These are phyloP conservation scores for Dothistroma septosporum DNA, from an alignment of 2,329 filamentous ascomycete species.

Conservation along the genomic window DNA sequence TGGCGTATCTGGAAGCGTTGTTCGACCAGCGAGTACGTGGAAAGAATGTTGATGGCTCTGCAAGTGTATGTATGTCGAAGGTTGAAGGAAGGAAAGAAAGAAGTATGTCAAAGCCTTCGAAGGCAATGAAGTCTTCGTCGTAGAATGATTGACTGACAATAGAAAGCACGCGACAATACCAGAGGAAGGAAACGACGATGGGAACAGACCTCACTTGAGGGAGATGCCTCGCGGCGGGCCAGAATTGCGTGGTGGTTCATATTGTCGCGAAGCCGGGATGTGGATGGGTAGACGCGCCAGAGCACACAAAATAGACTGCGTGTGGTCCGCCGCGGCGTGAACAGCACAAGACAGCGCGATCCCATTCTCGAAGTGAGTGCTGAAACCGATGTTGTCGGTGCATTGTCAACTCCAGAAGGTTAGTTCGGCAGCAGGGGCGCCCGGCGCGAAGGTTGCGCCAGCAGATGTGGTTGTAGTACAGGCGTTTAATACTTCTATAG, in stretches of 20 bases:
- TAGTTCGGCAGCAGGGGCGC: slow-evolving; percentile 4
- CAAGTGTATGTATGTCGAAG: neutral
- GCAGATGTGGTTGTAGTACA: neutral
- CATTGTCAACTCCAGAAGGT: slow-evolving; percentile 6
- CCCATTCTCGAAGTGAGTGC: slow-evolving; percentile 7
- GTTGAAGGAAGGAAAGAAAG: slow-evolving; percentile 19
- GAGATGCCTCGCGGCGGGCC: slow-evolving; percentile 9
- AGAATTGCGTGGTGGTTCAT: slow-evolving; percentile 18
- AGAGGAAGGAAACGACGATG: slow-evolving; percentile 19
- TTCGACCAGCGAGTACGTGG: slow-evolving; percentile 23
- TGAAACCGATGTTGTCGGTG: slow-evolving; percentile 19
- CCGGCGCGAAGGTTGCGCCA: slow-evolving; percentile 10
- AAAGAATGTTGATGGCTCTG: slow-evolving; percentile 12
- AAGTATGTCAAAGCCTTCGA: slow-evolving; percentile 27
- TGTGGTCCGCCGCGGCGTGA: neutral
- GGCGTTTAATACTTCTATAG: neutral
- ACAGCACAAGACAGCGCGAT: slow-evolving; percentile 13
- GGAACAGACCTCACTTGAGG: slow-evolving; percentile 16
- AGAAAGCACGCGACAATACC: slow-evolving; percentile 36
- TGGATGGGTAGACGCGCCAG: slow-evolving; percentile 25
- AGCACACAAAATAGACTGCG: slow-evolving; percentile 7
- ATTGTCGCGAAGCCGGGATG: slow-evolving; percentile 26
- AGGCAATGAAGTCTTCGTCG: slow-evolving; percentile 30
- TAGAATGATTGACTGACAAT: slow-evolving; percentile 37
- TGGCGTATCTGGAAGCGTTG: slow-evolving; percentile 6